Base-by-base conservation (phyloP, 164 flowering plant species). In the Annona squamosa region DNA sequence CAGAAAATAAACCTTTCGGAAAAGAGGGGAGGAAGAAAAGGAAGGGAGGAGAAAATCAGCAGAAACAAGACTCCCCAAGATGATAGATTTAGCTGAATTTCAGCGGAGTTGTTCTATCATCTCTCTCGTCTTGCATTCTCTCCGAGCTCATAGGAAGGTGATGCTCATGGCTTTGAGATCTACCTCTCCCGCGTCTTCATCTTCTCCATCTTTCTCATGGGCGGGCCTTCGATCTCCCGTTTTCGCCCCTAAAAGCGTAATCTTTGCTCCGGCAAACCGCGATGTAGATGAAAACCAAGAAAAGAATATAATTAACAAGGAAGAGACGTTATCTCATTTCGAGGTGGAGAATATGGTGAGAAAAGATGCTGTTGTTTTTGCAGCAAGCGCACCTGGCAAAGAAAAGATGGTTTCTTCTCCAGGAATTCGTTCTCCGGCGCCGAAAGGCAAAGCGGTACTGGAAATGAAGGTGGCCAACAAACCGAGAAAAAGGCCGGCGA, bases 401-500 rank as follows among this genome's bases (percentile, higher is more conserved):
- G 26, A 66, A 37, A 48, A 67, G 7, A 41, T 16, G 9, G 63
- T 48, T 66, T 69, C 56, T 46, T 37, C 6, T 4, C 0, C 63
- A 4, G 70, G 18, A 71, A 1, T 67, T 65, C 19, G 26, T 80
- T 61, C 67, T 61, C 45, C 37, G 67, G 5, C 3, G 5, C 12
- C n/a, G 42, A 67, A 43, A 65, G 5, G 62, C 43, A 73, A 57
- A 9, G 43, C 13, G 26, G 65, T n/a, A 63, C 37, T 26, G 37
- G 65, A 63, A 6, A 43, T 48, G n/a, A 52, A 70, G 6, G 43
- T 45, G 16, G 47, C 26, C 46, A 12, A 12, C 1, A 75, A 43
- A 73, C 3, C 46, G 68, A 68, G 77, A 71, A 83, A 79, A 71
- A 78, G 86, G 78, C 85, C 85, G 0, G 75, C 80, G 3, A 81